Conservation (phyloP, 2,329 filamentous ascomycete species). For the Cladosporium austrohemisphaericum region DNA sequence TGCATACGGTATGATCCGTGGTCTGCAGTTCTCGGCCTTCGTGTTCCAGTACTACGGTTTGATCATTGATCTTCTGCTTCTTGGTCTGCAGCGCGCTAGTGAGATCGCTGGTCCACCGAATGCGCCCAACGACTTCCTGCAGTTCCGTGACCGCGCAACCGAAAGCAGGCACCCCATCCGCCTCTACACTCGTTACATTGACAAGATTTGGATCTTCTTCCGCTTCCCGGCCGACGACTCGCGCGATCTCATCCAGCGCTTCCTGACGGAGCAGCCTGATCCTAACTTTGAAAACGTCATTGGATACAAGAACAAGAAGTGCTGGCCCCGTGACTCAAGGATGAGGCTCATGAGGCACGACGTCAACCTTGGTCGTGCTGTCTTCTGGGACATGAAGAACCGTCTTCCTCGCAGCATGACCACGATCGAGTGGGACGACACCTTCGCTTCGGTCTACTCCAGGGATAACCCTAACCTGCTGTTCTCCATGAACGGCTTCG, state of each 20-base stretch:
- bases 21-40: constrained; percentile 95
- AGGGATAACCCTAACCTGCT: constrained; percentile 94
- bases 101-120: constrained; percentile 94
- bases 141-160: constrained; percentile 89
- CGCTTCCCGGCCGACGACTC: constrained; percentile 92
- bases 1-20: constrained; percentile 96
- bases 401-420: constrained; percentile 89
- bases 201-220: constrained; percentile 98
- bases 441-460: constrained; percentile 96
- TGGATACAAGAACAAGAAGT: constrained; percentile 98
- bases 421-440: constrained; percentile 98
- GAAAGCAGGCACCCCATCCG: constrained; percentile 93
- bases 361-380: constrained; percentile 92
- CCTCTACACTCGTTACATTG: constrained; percentile 95
- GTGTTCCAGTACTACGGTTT: constrained; percentile 99
- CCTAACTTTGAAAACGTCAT: constrained; percentile 99
- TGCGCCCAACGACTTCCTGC: constrained; percentile 93
- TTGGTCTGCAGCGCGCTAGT: constrained; percentile 92
- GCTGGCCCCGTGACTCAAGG: constrained; percentile 94
- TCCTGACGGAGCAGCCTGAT: constrained; percentile 95
- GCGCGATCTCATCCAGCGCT: constrained; percentile 91
- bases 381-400: constrained; percentile 99
- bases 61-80: constrained; percentile 85
- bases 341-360: constrained; percentile 99
- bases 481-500: constrained; percentile 97